Evolutionary conservation across 1,284 basidiomycete species (phyloP), one percentile per base, ranked within the genome.

Genomic region (Tausonia pullulans): DNA sequence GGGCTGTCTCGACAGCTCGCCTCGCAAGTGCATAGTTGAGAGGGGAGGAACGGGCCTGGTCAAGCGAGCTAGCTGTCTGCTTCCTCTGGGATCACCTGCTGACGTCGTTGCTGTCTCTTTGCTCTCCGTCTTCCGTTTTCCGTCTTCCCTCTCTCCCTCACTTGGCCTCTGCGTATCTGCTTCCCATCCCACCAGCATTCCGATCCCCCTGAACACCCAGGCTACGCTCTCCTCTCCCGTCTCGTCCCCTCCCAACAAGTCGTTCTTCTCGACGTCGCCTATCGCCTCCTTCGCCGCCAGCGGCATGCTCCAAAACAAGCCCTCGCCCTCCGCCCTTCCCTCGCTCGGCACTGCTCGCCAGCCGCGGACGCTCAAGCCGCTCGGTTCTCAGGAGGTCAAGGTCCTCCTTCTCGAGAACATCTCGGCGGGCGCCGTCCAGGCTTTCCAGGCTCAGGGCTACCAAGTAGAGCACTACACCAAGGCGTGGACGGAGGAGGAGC

Each of bases 331-430:
- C 1, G 41, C 13, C 52, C 45, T 16, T 13, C 27, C 52, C 48
- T 3, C 41, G 39, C 41, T 52, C 48, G 41, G 14, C 4, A 16
- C 46, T n/a, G 13, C 52, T 46, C 60, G 64, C 39, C 64, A 61
- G 60, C 64, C 65, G 5, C 50, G 65, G 6, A 43, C 45, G 45
- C 61, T 66, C 44, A 55, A 66, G 48, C 65, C 60, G 10, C 65
- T 66, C 43, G 65, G 65, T 11, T 60, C 60, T 3, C n/a, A 53
- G 40, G 82, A 83, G 68, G 78, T 90, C 50, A 80, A 79, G 63
- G 82, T 98, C 60, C 82, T 98, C 64, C 79, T 98, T 61, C 82
- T 98, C 68, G 95, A 98, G 78, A 98, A 98, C 75, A 94, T 98
- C 80, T 93, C 87, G 77, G 82, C 87, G 74, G 89, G 92, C 52